Percentiles rank a stretch among this genome's conserved stretches.
These are phyloP conservation scores for Diaporthe sp. DNA, from an alignment of 2,329 filamentous ascomycete species.

Conservation along the genomic window DNA sequence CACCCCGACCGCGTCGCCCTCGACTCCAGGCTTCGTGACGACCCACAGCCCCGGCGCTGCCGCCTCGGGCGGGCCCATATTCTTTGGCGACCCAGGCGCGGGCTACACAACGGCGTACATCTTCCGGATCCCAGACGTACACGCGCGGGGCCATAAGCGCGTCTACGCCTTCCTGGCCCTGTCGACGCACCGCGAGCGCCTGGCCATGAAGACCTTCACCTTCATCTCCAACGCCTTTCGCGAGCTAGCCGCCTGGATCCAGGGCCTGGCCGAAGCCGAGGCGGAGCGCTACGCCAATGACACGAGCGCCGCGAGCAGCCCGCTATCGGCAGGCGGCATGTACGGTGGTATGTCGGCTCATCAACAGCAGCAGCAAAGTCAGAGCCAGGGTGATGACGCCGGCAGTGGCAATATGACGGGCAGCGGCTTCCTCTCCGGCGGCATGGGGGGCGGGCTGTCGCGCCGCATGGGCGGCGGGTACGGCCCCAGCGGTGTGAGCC, in stretches of 20 bases:
- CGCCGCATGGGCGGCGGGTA: conserved; percentile 71
- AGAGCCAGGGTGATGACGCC: conserved; percentile 37
- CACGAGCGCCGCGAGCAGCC: conserved; percentile 48
- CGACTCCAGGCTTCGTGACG: conserved; percentile 64
- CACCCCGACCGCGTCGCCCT: conserved; percentile 51
- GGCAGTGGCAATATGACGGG: conserved; percentile 55
- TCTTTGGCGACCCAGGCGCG: conserved; percentile 75
- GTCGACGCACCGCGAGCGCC: conserved; percentile 74
- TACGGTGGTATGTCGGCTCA: conserved; percentile 53
- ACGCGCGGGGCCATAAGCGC: conserved; percentile 77
- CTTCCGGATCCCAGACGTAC: conserved; percentile 77
- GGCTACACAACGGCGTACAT: conserved; percentile 80
- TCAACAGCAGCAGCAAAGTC: conserved; percentile 47
- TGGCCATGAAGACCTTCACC: conserved; percentile 76
- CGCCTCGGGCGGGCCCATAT: conserved; percentile 75
- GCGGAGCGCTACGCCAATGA: conserved; percentile 68
- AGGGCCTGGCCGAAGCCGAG: conserved; percentile 74
- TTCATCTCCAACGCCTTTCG: conserved; percentile 74
- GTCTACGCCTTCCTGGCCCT: conserved; percentile 78
- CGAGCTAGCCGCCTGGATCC: conserved; percentile 76
- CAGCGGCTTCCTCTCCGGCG: conserved; percentile 70
- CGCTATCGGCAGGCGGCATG: conserved; percentile 56
- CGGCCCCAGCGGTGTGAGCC: conserved; percentile 61
- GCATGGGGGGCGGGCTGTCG: conserved; percentile 66
- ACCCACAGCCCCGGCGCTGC: conserved; percentile 67